A percentile compares a stretch with the other conserved stretches of the same genome.
These are phyloP conservation scores for Elongisporangium undulatum DNA, from an alignment of 352 stramenopile genomes.

Conservation along the genomic window DNA sequence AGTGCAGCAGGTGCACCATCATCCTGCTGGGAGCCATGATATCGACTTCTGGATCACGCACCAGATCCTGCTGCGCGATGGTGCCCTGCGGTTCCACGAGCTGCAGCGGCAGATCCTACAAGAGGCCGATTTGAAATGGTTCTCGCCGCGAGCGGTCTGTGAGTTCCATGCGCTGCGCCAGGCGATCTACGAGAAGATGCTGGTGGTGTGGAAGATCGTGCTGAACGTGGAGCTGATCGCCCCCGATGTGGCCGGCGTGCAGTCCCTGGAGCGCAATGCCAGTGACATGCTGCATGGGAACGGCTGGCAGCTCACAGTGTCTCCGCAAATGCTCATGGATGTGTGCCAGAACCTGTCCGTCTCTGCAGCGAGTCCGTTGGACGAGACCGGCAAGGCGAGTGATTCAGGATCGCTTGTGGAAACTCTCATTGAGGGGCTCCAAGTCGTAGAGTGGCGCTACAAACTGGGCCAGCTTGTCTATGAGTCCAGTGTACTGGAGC, in stretches of 20 bases:
- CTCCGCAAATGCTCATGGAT: conserved; percentile 22
- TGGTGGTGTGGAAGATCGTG: conserved; percentile 45
- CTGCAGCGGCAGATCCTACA: conserved; percentile 13
- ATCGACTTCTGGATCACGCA: conserved; percentile 11
- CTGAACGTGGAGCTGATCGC: conserved; percentile 23
- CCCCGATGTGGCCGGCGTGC: conserved; percentile 8
- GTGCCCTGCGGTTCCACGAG: conserved; percentile 11
- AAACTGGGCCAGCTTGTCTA: conserved; percentile 28
- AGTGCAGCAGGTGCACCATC: neutral
- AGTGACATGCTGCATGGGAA: conserved; percentile 16
- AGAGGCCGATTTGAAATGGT: conserved; percentile 34
- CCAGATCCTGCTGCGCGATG: conserved; percentile 14
- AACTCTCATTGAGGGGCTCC: conserved; percentile 14
- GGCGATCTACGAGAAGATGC: conserved; percentile 33
- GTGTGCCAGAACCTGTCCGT: conserved; percentile 12
- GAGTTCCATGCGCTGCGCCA: conserved; percentile 33
- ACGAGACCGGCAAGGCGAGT: no score
- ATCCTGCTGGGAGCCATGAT: neutral
- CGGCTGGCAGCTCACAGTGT: conserved; percentile 33
- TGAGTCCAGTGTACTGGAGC: conserved; percentile 34
- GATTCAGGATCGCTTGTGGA: conserved; percentile 1
- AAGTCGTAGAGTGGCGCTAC: conserved; percentile 35
- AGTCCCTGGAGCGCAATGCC: conserved; percentile 23
- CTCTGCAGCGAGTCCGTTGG: neutral
- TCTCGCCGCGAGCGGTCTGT: conserved; percentile 17